Conservation (phyloP, 169 alveolate genomes). For the Babesia microti region DNA sequence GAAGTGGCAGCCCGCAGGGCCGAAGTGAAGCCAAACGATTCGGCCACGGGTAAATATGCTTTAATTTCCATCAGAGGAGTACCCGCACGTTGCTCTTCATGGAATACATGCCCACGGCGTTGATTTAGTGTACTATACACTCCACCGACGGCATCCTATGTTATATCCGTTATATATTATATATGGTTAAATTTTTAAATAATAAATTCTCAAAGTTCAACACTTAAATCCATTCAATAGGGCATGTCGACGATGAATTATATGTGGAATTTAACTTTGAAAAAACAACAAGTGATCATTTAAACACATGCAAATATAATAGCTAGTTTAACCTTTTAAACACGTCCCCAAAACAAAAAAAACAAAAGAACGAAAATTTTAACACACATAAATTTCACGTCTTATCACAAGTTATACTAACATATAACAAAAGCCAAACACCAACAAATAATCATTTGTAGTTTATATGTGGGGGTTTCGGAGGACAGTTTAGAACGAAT, state of each 20-base stretch:
- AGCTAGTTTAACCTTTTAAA: too few species aligned
- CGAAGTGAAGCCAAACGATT: conserved; percentile 98
- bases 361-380: background rate
- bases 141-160: conserved; percentile 90
- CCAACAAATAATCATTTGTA: too few species aligned
- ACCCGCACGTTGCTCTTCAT: conserved; percentile 94
- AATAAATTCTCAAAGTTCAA: background rate
- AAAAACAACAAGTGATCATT: too few species aligned
- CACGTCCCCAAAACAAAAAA: too few species aligned
- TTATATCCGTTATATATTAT: background rate
- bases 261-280: too few species aligned
- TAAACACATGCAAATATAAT: too few species aligned
- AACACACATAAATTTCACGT: background rate
- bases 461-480: too few species aligned
- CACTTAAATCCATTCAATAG: background rate
- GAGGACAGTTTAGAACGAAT: too few species aligned
- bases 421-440: too few species aligned
- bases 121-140: conserved; percentile 89
- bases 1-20: conserved; percentile 96
- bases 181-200: background rate
- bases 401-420: too few species aligned
- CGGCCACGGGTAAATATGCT: conserved; percentile 99
- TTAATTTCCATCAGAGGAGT: conserved; percentile 92
- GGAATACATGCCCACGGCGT: conserved; percentile 96
- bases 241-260: too few species aligned